Evolutionary conservation across 805 yeast species (phyloP), one percentile per base, ranked within the genome.

Genomic region (Wickerhamomyces silvicola): DNA sequence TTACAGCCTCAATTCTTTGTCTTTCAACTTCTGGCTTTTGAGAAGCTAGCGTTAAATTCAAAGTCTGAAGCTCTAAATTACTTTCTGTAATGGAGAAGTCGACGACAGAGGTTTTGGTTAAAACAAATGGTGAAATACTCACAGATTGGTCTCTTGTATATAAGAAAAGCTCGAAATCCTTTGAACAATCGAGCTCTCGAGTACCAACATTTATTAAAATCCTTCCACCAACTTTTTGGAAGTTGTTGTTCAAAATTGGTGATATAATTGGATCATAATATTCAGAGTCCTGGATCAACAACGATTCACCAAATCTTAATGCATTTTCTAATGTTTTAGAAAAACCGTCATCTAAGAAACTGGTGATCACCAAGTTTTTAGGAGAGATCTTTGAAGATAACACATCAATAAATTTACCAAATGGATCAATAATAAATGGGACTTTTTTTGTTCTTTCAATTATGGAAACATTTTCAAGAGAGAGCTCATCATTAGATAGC

Each of bases 211-310:
- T 62, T 1, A 86, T 67, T 31, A 82, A 52, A 6, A 63, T 54
- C 28, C 95, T 64, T 0, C 92, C 92, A 4, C 95, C 95, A 18
- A 77, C 64, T 18, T 66, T 61, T 18, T 67, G 66, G 23, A 72
- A 65, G 37, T 86, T 94, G 20, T 64, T 62, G 28, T 73, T 66
- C 29, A 90, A 54, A 2, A 90, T 55, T 0, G 81, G 66, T 35
- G 72, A 72, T 9, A 90, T 49, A 7, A 83, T 57, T 0, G 96
- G 94, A 50, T 90, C 90, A 48, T 72, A 78, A 42, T 68, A 60
- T 48, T 90, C 97, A 4, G 88, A 87, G 57, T 90, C 90, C 42
- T 75, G 75, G 12, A 90, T 66, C 10, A 88, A 49, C 7, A 90
- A 60, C 1, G 72, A 46, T 3, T 84, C 86, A 5, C 97, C 97